These are phyloP conservation scores for Myrica gale DNA, from an alignment of 306 rosid species.

Conservation along the genomic window DNA sequence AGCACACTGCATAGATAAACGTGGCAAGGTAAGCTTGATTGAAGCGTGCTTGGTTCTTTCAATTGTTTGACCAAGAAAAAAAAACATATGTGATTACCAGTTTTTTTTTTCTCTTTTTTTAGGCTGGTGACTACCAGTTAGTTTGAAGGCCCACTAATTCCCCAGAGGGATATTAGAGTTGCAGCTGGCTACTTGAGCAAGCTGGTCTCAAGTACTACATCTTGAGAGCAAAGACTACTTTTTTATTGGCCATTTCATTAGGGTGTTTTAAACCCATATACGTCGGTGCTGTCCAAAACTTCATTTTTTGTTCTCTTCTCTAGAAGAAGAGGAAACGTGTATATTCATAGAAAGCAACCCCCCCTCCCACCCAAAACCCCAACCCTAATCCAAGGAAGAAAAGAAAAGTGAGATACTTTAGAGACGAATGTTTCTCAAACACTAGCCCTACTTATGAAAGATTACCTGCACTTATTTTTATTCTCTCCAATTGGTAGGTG, in stretches of 20 bases:
- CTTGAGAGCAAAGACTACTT: neutral
- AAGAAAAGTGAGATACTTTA: neutral
- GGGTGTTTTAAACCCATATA: neutral
- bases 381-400: neutral
- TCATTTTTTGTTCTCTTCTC: too few relatives aligned
- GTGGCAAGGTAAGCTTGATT: neutral
- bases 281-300: neutral
- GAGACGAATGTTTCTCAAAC: neutral
- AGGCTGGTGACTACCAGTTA: neutral
- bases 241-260: neutral
- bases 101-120: too few relatives aligned
- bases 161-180: neutral
- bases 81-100: neutral
- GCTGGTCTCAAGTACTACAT: neutral
- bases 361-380: neutral
- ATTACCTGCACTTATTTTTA: slow-evolving; percentile 48
- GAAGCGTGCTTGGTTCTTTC: neutral
- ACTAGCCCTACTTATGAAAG: neutral
- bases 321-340: neutral
- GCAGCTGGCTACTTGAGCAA: neutral
- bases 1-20: slow-evolving; percentile 32
- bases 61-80: neutral
- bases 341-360: neutral
- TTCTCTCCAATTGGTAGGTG: slow-evolving; percentile 30
- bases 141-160: neutral